phyloP scores from a whole-genome alignment of 2,329 filamentous ascomycete species.

The Metarhizium robertsii region DNA sequence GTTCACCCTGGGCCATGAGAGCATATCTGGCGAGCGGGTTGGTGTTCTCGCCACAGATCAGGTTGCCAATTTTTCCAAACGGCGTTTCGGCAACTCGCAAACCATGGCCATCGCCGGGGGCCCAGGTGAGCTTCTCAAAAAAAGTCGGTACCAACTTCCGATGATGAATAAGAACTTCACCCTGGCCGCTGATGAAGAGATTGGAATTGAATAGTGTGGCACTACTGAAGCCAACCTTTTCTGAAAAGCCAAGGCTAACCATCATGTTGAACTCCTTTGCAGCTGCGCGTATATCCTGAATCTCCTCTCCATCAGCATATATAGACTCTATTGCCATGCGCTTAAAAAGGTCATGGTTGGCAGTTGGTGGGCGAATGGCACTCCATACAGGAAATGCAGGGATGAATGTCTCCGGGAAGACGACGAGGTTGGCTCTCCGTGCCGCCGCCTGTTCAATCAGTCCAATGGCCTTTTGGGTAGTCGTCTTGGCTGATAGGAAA shows the following conservation, averaged over 20 bases:
- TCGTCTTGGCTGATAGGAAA: constrained; percentile 35
- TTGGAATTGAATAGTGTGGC: constrained; percentile 43
- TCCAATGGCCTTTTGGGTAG: constrained; percentile 34
- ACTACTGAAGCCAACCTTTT: constrained; percentile 31
- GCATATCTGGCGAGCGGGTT: constrained; percentile 44
- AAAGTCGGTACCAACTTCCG: constrained; percentile 47
- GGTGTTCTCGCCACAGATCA: constrained; percentile 50
- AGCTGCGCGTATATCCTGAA: constrained; percentile 27
- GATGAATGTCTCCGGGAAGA: constrained; percentile 45
- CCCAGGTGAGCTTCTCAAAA: constrained; percentile 47
- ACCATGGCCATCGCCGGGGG: constrained; percentile 40
- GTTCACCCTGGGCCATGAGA: constrained; percentile 44
- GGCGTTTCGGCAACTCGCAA: constrained; percentile 34
- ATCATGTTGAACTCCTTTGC: constrained; percentile 27
- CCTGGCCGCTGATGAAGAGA: constrained; percentile 32
- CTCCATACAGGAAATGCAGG: constrained; percentile 45
- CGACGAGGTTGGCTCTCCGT: constrained; percentile 36
- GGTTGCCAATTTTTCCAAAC: constrained; percentile 35
- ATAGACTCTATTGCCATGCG: constrained; percentile 34
- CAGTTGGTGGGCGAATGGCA: constrained; percentile 32
- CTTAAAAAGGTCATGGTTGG: constrained; percentile 41
- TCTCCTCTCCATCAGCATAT: constrained; percentile 35
- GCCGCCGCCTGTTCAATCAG: constrained; percentile 34
- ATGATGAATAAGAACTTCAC: constrained; percentile 39
- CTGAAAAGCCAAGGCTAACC: constrained; percentile 41